These are phyloP conservation scores for Daucus carota DNA, from an alignment of 129 eudicot species.

Conservation along the genomic window DNA sequence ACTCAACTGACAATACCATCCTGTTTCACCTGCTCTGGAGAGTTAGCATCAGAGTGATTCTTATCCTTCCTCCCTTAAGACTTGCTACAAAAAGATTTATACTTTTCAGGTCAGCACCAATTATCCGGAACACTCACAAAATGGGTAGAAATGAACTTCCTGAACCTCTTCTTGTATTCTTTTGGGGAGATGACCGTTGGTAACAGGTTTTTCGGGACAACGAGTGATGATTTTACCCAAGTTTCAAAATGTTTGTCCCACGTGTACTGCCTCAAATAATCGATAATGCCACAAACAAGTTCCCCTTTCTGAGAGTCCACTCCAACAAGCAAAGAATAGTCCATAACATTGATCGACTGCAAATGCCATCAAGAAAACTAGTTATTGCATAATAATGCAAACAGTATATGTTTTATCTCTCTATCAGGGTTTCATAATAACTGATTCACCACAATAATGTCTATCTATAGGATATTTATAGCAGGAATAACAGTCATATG, in stretches of 20 bases:
- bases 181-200: constrained; percentile 76
- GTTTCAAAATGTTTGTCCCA: constrained; percentile 84
- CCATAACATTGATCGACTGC: constrained; percentile 76
- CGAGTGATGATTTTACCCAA: constrained; percentile 66
- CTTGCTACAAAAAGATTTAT: constrained; percentile 16
- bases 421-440: background rate
- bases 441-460: background rate
- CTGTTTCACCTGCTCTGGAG: constrained; percentile 11
- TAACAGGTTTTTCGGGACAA: constrained; percentile 58
- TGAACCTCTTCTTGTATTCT: constrained; percentile 67
- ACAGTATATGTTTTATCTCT: background rate
- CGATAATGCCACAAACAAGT: constrained; percentile 77
- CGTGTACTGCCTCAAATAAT: constrained; percentile 69
- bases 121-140: constrained; percentile 61
- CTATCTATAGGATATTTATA: background rate
- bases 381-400: background rate
- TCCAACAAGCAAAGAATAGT: constrained; percentile 77
- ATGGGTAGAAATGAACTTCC: constrained; percentile 62
- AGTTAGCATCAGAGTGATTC: constrained; percentile 16
- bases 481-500: background rate
- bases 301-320: constrained; percentile 50
- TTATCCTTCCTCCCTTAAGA: constrained; percentile 8
- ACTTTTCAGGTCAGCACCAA: constrained; percentile 55
- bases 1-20: background rate
- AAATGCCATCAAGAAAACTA: background rate